Base-by-base conservation (phyloP, 768 basidiomycete species). In the Gloeostereum incarnatum region DNA sequence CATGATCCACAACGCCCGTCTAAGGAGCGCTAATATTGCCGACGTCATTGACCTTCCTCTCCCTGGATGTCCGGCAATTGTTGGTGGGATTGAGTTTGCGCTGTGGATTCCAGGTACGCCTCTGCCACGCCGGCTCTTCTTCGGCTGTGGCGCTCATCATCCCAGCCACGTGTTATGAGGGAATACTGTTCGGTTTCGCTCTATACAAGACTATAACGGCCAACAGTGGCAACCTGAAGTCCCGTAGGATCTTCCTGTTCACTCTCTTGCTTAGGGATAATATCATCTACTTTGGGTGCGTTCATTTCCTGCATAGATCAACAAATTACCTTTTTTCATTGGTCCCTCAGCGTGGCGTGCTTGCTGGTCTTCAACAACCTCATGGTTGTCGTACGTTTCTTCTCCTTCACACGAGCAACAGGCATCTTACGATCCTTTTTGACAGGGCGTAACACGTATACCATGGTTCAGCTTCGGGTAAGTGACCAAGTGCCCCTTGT, bases 101-200 rank as follows among this genome's bases (percentile, higher is more conserved):
- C 46, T 45, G 29, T 47, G 46, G 46, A 40, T 47, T 14, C 46
- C 46, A 8, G 46, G 46, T 47, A n/a, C 13, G 46, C 17, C 32
- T 34, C 10, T 9, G 17, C 32, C 32, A 8, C 8, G 8, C 13
- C 16, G 17, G 9, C 8, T 29, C 14, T 8, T 8, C 8, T 29
- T 29, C 26, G 8, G 26, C 8, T 29, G 9, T 29, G 26, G 14
- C 26, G 14, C 14, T 8, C 9, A 29, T 29, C 14, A n/a, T 39
- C 4, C 14, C 27, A 47, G 46, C 46, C 5, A 45, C 46, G 6
- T 29, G 30, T 5, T 47, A 25, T 27, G 46, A 47, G 31, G 46
- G 43, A n/a, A 35, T 47, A 5, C 40, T 47, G 3, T 47, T 45
- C 30, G 34, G 23, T n/a, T 47, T 24, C 27, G 46, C 46, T 8